Base-by-base conservation (phyloP, 176 grass and related monocot species). In the Musa beccarii region DNA sequence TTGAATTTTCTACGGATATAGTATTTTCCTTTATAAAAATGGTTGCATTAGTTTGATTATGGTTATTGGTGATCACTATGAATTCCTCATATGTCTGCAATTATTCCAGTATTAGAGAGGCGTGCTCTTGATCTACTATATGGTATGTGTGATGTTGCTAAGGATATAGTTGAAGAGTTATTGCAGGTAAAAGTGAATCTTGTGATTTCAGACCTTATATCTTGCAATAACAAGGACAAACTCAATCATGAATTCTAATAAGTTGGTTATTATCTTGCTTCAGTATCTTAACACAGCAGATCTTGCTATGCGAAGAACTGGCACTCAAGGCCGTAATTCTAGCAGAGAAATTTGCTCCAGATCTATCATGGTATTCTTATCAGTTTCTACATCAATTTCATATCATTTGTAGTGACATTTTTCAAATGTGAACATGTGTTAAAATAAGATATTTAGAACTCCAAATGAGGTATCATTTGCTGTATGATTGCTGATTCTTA, bases 251-350 rank as follows among this genome's bases (percentile, higher is more conserved):
- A 22, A 65, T 43, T 53, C 17, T 17, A 15, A 69, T 52, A 70
- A 71, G 23, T 73, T 78, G 29, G 71, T 43, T 68, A 13, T 51
- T 68, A 70, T 77, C 19, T 64, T 21, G 26, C 43, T 75, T 59
- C 79, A 99, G 95, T 99, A 99, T 89, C 95, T 99, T 78, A 93
- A 86, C 73, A 99, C 95, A 79, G 95, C 95, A 52, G 95, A 99
- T 73, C 94, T 94, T 75, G 86, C 88, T 50, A 99, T 99, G 95
- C 88, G 95, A 99, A 94, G 95, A 99, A 75, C 55, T 99, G 50
- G 84, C 95, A 76, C 84, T 99, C 70, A 94, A 99, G 80, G 95
- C 90, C 83, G 90, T 90, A 65, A 99, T 99, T 78, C 80, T 94
- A 57, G 95, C 95, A 29, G 95, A 99, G 83, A 99, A 99, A 75